A percentile compares a stretch with the other conserved stretches of the same genome.
These are phyloP conservation scores for Paecilomyces sp. DNA, from an alignment of 2,329 filamentous ascomycete genomes.

Conservation along the genomic window DNA sequence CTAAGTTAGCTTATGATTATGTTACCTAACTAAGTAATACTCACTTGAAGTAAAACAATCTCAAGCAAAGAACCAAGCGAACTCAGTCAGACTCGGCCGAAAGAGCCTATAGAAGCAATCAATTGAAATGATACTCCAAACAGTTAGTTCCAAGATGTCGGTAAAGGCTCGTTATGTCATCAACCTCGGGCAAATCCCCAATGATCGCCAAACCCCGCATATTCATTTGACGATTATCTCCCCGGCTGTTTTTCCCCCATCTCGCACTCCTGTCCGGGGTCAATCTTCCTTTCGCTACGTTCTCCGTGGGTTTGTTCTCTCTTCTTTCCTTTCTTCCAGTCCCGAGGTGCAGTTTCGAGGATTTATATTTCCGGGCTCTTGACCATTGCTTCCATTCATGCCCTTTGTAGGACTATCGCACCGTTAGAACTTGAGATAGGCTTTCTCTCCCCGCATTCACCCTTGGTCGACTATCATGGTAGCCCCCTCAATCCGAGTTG, in stretches of 20 bases:
- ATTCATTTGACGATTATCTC: background rate
- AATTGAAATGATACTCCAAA: background rate
- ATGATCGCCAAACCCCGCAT: background rate
- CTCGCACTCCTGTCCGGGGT: background rate
- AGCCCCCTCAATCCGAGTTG: conserved; percentile 35
- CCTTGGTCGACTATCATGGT: conserved; percentile 18
- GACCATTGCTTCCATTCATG: background rate
- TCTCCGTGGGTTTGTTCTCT: background rate
- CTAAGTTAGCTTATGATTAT: too few species aligned
- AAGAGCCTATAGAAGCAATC: background rate
- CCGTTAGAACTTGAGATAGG: background rate
- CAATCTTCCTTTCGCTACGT: background rate
- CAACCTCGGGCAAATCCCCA: background rate
- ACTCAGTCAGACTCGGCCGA: background rate
- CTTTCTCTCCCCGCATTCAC: background rate
- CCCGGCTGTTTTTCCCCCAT: background rate
- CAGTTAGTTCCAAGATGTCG: background rate
- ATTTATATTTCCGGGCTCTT: background rate
- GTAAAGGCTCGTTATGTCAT: background rate
- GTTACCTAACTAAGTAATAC: too few species aligned
- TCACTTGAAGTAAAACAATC: too few species aligned
- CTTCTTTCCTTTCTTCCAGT: background rate
- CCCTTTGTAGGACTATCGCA: background rate
- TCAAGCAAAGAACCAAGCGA: background rate
- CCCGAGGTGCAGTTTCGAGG: background rate